phyloP scores from a whole-genome alignment of 441 rosid genomes.

The Gossypium davidsonii region DNA sequence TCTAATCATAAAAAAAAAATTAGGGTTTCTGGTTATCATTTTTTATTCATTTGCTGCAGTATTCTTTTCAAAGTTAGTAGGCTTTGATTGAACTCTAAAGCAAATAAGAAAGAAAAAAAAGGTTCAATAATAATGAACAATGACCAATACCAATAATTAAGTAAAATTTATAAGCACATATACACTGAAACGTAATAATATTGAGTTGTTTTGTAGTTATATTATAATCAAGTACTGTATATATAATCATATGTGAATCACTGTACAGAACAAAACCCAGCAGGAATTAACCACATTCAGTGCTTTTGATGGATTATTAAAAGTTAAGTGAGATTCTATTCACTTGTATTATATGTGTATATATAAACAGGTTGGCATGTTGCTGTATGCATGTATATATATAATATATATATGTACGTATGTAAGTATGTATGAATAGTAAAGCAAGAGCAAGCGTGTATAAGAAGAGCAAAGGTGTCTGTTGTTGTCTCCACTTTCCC shows the following conservation, averaged over 20 bases:
- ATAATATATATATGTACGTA: background rate
- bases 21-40: background rate
- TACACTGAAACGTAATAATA: background rate
- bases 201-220: too few relatives aligned
- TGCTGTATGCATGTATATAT: constrained; percentile 16
- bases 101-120: background rate
- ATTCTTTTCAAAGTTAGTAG: constrained; percentile 1
- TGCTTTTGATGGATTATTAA: background rate
- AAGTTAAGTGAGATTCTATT: background rate
- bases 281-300: background rate
- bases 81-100: background rate
- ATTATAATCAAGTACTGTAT: background rate
- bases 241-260: background rate
- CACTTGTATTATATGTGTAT: background rate
- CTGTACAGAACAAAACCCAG: background rate
- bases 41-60: background rate
- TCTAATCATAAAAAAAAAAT: background rate
- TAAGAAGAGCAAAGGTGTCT: constrained; percentile 31
- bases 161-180: background rate
- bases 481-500: constrained; percentile 49
- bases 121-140: background rate
- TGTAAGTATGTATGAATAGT: constrained; percentile 6
- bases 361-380: constrained; percentile 32
- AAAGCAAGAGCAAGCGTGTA: constrained; percentile 33
- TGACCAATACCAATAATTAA: background rate